Evolutionary conservation across 768 basidiomycete genomes (phyloP).

Genomic region (Leucosporidium creatinivorum): DNA sequence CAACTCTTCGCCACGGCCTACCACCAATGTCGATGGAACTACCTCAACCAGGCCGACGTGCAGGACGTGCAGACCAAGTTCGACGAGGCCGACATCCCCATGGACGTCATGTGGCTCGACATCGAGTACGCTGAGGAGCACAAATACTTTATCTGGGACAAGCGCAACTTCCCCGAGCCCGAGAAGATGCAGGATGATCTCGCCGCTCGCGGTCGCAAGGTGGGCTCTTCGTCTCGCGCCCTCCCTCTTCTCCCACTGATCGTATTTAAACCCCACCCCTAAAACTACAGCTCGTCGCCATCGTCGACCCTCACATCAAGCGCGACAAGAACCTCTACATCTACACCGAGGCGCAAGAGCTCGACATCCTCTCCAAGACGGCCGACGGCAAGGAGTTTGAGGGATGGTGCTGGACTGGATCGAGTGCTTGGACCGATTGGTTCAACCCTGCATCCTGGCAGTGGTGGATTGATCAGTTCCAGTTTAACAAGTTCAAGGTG

Average conservation of each 20-base stretch:
- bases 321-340: slow-evolving; percentile 69
- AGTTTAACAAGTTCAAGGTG: slow-evolving; percentile 49
- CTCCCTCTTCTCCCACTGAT: neutral
- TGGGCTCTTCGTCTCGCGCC: slow-evolving; percentile 39
- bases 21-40: slow-evolving; percentile 99
- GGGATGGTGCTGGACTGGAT: slow-evolving; percentile 98
- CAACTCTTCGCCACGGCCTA: slow-evolving; percentile 86
- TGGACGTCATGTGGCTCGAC: slow-evolving; percentile 97
- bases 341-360: slow-evolving; percentile 74
- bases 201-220: slow-evolving; percentile 76
- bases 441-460: slow-evolving; percentile 85
- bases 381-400: slow-evolving; percentile 79
- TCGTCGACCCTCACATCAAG: slow-evolving; percentile 94
- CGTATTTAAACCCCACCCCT: slow-evolving; percentile 4
- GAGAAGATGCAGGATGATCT: slow-evolving; percentile 88
- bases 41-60: slow-evolving; percentile 81
- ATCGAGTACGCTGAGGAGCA: slow-evolving; percentile 87
- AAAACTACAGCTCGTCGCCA: slow-evolving; percentile 77
- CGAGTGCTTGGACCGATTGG: slow-evolving; percentile 93
- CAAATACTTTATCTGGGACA: slow-evolving; percentile 96
- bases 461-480: slow-evolving; percentile 85
- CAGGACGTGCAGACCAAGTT: slow-evolving; percentile 75
- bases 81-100: slow-evolving; percentile 88
- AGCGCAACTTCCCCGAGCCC: slow-evolving; percentile 85
- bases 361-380: slow-evolving; percentile 73